Base-by-base conservation (phyloP, 495 filamentous ascomycete species). In the Daldinia vernicosa region DNA sequence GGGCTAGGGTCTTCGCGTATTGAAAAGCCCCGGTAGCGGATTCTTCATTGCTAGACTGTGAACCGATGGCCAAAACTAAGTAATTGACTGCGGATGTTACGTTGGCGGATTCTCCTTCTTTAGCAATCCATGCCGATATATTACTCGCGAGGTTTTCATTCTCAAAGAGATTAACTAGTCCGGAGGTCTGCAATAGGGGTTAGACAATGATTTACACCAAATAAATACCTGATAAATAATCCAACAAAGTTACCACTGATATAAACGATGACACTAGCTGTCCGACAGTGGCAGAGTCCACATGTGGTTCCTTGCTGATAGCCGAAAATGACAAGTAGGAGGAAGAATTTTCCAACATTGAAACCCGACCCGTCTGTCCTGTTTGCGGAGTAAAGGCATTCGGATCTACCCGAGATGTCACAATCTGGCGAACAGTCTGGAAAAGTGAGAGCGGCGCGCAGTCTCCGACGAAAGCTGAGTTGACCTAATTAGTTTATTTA, bases 381-480 rank as follows among this genome's bases (percentile, higher is more conserved):
- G 86, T 89, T 67, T 90, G 88, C 27, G 88, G 85, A 2, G 88
- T 88, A 47, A 92, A 91, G 14, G 86, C 84, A 43, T 88, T 86
- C 2, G 85, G 80, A 22, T 90, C 90, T 33, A 89, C 86, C 3
- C 85, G 83, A 8, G 85, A 85, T 7, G 85, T 87, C n/a, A 92
- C 89, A 28, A 92, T 87, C 45, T 88, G 83, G 6, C 89, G 87
- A 40, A 91, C 82, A 24, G 88, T 88, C 75, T 91, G 89, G 64
- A 91, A 81, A 70, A 90, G 89, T 0, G 89, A 90, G 30, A 91
- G 79, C 43, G 88, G 89, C 14, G 89, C 89, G 12, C 89, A 90
- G 64, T 92, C 89, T 11, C 89, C 90, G 62, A 91, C 85, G 71
- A 91, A 92, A 53, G 85, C 80, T 76, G 37, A 22, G 15, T 54